phyloP scores from a whole-genome alignment of 371 early-diverging fungal genomes.

The Rhizomucor pusillus region DNA sequence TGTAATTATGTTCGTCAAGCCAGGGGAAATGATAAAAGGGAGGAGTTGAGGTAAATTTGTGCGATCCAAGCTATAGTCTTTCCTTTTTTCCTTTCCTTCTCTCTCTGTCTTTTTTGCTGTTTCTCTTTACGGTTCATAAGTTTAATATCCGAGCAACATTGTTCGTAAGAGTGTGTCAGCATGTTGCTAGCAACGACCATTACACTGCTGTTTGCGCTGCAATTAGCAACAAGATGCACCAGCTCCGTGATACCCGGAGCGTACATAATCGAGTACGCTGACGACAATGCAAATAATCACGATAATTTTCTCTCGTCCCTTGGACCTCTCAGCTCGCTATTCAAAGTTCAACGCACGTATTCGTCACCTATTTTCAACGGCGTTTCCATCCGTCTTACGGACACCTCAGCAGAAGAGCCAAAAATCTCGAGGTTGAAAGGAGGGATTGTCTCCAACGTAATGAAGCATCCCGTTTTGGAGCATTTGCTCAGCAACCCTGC shows the following conservation, averaged over 20 bases:
- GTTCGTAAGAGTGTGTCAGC: too few relatives aligned
- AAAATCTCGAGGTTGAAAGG: background rate
- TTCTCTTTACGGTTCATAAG: too few relatives aligned
- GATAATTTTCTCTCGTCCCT: constrained; percentile 7
- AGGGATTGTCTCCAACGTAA: constrained; percentile 3
- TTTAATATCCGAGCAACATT: too few relatives aligned
- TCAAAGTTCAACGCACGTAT: constrained; percentile 26
- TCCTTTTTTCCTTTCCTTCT: too few relatives aligned
- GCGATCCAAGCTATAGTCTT: too few relatives aligned
- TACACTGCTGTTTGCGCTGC: background rate
- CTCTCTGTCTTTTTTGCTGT: too few relatives aligned
- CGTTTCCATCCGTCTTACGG: constrained; percentile 21
- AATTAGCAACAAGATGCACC: background rate
- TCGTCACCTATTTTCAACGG: constrained; percentile 25
- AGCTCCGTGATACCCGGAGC: constrained; percentile 27
- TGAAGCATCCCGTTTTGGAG: constrained; percentile 23
- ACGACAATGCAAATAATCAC: constrained; percentile 17
- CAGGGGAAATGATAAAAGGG: too few relatives aligned
- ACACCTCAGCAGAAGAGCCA: background rate
- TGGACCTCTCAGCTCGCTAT: constrained; percentile 2
- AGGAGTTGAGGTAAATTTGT: too few relatives aligned
- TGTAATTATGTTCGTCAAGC: too few relatives aligned
- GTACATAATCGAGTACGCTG: constrained; percentile 43
- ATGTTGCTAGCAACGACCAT: background rate
- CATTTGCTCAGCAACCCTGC: constrained; percentile 15